Evolutionary conservation across 306 rosid species (phyloP), one percentile per base, ranked within the genome.

Genomic region (Corylus avellana): DNA sequence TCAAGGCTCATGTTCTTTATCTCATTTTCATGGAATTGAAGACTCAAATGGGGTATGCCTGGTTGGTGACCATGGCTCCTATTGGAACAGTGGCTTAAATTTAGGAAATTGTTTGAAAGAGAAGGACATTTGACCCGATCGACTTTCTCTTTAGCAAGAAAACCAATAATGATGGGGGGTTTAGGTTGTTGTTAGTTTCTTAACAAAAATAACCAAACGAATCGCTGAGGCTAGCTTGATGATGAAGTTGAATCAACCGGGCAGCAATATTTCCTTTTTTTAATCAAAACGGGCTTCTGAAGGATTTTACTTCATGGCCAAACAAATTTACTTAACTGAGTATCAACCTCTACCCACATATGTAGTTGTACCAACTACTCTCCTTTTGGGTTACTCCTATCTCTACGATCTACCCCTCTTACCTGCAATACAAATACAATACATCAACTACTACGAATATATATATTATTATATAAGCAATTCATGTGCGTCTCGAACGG

Each of bases 71-170:
- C 59, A 51, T 74, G 47, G 37, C 55, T 83, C 73, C 72, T 50
- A 78, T 63, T 73, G 75, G 39, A 59, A n/a, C 14, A 66, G 44
- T 18, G 22, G 16, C 32, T 55, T 67, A 29, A 48, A 17, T 42
- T 29, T 27, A 61, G 42, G 20, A 53, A 69, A 75, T 77, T 7
- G 55, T 47, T 12, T 39, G 12, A 56, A 35, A 68, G 80, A 75
- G 27, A 77, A 79, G 57, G 86, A 83, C 80, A 48, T 59, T 83
- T 70, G 80, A 83, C 73, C 86, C 59, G 50, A 56, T 75, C 59
- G 50, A 56, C 78, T 68, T 27, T 62, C 56, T 75, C 79, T 62
- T 72, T 73, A 79, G 80, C 83, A 83, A 83, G 56, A 59, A 58
- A n/a, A 74, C 8, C n/a, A 66, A 79, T 46, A 27, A 64, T 72